Base-by-base conservation (phyloP, 441 rosid species). In the Euphorbia celastroides region DNA sequence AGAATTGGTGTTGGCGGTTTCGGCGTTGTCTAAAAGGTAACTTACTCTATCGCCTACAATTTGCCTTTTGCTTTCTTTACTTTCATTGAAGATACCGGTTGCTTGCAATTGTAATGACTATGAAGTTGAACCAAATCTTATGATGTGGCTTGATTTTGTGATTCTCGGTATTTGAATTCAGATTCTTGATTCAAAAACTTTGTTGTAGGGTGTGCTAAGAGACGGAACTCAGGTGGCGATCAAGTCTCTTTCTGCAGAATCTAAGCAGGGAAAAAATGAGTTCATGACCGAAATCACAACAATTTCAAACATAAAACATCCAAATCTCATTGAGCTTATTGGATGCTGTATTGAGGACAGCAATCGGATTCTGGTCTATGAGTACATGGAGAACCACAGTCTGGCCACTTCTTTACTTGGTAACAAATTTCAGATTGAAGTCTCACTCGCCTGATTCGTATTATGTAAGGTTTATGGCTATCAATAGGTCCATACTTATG, bases 21-120 rank as follows among this genome's bases (percentile, higher is more conserved):
- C 76, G 99, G 99, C 68, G 92, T 91, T 79, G 97, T 94, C 52
- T 81, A 82, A 54, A 94, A 28, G 96, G 97, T 94, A 60, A 83
- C 31, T 12, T 5, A 34, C 4, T 34, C 38, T n/a, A n/a, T n/a
- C n/a, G n/a, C n/a, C n/a, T n/a, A n/a, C n/a, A n/a, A n/a, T n/a
- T n/a, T n/a, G 9, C 38, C 38, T 34, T 34, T 4, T 34, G 9
- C 5, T 34, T 34, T 3, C 38, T 3, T 9, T 3, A 34, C 4
- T 34, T 34, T 34, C n/a, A 34, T 34, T 3, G 5, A 34, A 34
- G 5, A 34, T 34, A 34, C 38, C 9, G 38, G 38, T 34, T 34
- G 4, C 38, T 34, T 34, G 4, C 4, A 9, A 34, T 34, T 34
- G 38, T 9, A 34, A 34, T 34, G 9, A 3, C 38, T 3, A 3